Evolutionary conservation across 2,329 filamentous ascomycete species (phyloP), one percentile per base, ranked within the genome.

Genomic region (Aspergillus floridensis): DNA sequence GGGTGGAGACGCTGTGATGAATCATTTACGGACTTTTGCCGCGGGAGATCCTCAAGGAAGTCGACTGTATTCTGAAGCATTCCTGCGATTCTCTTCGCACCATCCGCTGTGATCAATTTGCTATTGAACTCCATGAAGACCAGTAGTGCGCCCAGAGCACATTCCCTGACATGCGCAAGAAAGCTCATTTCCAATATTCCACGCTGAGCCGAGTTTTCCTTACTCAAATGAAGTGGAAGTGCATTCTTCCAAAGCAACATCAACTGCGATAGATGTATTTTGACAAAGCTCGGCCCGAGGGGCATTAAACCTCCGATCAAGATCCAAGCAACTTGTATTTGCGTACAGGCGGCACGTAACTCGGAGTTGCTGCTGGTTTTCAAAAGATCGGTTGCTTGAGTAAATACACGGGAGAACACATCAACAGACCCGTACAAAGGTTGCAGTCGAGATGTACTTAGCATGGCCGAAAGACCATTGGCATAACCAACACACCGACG

Each of bases 291-390:
- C 4, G 95, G 93, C 0, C 95, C 95, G 0, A 99, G 83, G 0
- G 93, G 92, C 93, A 98, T 98, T 57, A 99, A 80, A 0, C 96
- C 95, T 41, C 96, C 95, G 50, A 99, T 96, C 59, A 99, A 80
- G 51, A 96, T 96, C 93, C 95, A 99, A 5, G 95, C 95, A 2
- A 99, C 93, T 72, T 99, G 95, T 24, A 99, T 92, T 71, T 99
- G 95, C 1, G 92, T 96, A 68, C 91, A 91, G 6, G 95, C 96
- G 38, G 95, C 87, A 29, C 93, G 88, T 56, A 99, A 81, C 72
- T 99, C 93, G 1, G 92, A 95, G 71, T 92, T 91, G 49, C 92
- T 88, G 73, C 92, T 97, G 0, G 90, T 93, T 75, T 99, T 99
- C 44, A 99, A 83, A 29, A 99, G 81, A 44, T 91, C 90, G 0